phyloP scores from a whole-genome alignment of 805 yeast species.

The Cyberlindnera suaveolens region DNA sequence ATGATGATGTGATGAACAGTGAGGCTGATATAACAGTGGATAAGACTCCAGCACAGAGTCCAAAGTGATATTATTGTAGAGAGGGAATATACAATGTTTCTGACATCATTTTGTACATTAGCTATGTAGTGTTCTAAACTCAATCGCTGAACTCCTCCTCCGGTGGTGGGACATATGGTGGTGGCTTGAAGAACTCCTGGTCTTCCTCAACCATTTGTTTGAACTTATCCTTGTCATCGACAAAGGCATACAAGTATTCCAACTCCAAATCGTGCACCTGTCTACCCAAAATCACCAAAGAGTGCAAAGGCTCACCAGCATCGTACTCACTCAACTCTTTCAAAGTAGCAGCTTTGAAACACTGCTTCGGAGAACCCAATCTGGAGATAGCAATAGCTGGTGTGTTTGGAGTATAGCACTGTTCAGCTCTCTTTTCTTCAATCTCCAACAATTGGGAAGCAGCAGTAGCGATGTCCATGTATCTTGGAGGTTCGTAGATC shows the following conservation, averaged over 20 bases:
- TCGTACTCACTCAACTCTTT: constrained; percentile 74
- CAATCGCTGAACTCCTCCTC: constrained; percentile 28
- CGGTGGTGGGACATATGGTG: constrained; percentile 54
- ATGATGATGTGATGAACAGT: background rate
- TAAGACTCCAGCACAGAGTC: constrained; percentile 52
- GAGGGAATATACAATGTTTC: too few species aligned
- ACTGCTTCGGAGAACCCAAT: constrained; percentile 80
- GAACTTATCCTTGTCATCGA: constrained; percentile 50
- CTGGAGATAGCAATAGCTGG: constrained; percentile 94
- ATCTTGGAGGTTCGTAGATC: constrained; percentile 94
- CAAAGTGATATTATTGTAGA: background rate
- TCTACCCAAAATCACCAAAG: constrained; percentile 85
- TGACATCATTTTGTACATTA: too few species aligned
- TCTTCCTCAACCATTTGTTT: constrained; percentile 38
- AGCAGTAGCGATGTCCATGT: constrained; percentile 88
- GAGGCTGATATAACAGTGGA: constrained; percentile 14
- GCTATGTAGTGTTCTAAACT: background rate
- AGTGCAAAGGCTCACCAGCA: constrained; percentile 91
- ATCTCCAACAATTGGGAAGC: constrained; percentile 83
- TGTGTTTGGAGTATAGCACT: constrained; percentile 78
- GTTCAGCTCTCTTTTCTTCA: constrained; percentile 69
- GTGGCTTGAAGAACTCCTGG: constrained; percentile 70
- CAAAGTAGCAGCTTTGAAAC: constrained; percentile 79
- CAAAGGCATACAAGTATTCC: constrained; percentile 76
- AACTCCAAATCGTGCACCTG: constrained; percentile 90